A percentile compares a stretch with the other conserved stretches of the same genome.
Conservation (phyloP, 148 eudicot genomes). For the Nepenthes gracilis region DNA sequence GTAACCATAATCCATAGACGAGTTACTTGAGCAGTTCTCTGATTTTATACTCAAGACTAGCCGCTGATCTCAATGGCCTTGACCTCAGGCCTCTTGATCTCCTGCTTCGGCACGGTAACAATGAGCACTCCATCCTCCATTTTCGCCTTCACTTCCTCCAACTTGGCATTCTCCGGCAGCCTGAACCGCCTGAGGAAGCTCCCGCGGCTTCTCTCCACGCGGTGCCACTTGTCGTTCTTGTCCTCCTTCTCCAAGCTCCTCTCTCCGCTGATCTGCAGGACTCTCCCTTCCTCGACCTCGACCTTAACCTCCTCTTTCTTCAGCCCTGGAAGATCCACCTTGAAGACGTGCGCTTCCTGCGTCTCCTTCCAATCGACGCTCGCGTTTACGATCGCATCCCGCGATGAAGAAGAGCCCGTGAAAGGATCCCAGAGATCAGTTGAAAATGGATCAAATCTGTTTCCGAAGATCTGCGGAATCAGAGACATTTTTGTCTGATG, state of each 20-base stretch:
- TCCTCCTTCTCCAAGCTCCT: slow-evolving; percentile 7
- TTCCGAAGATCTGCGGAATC: background rate
- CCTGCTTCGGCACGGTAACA: slow-evolving; percentile 6
- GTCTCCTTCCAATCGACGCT: slow-evolving; percentile 12
- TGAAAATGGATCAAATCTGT: slow-evolving; percentile 2
- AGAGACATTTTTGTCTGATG: background rate
- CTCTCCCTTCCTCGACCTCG: slow-evolving; percentile 9
- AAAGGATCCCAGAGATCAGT: slow-evolving; percentile 5
- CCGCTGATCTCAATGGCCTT: slow-evolving; percentile 4
- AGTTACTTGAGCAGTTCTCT: too few relatives aligned
- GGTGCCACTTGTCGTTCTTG: slow-evolving; percentile 10
- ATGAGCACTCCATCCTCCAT: slow-evolving; percentile 10
- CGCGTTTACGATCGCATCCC: slow-evolving; percentile 1
- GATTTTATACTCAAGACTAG: background rate
- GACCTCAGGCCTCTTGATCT: background rate
- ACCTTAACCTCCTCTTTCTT: background rate
- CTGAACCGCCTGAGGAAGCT: slow-evolving; percentile 4
- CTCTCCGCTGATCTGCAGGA: background rate
- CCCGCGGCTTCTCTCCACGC: slow-evolving; percentile 9
- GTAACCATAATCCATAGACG: too few relatives aligned
- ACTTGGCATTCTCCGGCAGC: slow-evolving; percentile 8
- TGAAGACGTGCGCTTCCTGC: slow-evolving; percentile 13
- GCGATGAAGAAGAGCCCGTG: background rate
- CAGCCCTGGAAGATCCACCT: background rate
- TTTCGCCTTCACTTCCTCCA: slow-evolving; percentile 10